Base-by-base conservation (phyloP, 2,329 filamentous ascomycete species). In the Alternaria tenuissima region DNA sequence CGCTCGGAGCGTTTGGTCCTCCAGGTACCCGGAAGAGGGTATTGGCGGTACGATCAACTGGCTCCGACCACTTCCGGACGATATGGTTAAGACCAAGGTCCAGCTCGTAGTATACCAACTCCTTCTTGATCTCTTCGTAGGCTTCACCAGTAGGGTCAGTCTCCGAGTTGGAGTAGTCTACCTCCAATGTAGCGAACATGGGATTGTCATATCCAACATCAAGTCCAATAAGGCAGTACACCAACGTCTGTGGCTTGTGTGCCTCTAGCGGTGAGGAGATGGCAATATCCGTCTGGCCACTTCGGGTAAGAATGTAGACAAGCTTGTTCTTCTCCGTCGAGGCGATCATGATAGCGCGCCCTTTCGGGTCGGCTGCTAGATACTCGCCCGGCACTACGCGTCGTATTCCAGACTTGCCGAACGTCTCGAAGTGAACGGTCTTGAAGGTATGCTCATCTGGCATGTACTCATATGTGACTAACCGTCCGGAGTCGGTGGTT, bases 281-380 rank as follows among this genome's bases (percentile, higher is more conserved):
- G 41, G 94, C 96, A 71, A 99, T 88, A 78, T 97, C 92, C 18
- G 94, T 94, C 80, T 98, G 93, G 3, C 93, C 88, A 81, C 97
- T 96, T 67, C 96, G 90, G 80, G 98, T 98, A 69, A 99, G 85
- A 73, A 99, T 94, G 81, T 99, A 99, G 69, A 99, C 95, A 57
- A 99, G 90, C 83, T 99, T 99, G 83, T 98, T 99, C 86, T 99
- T 99, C 82, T 99, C 96, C 56, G 94, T 86, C 5, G 94, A 94
- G 9, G 95, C 93, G 63, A 98, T 92, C 76, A 99, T 86, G 76
- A 94, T 97, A 56, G 96, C 96, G 82, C 95, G 89, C 57, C 95
- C 95, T 80, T 97, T 97, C 28, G 95, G 95, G 74, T 99, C 95
- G 53, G 93, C 92, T 7, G 94, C 95, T 28, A 99, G 87, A 75